Conservation (phyloP, 768 basidiomycete genomes). For the Mycena latifolia region DNA sequence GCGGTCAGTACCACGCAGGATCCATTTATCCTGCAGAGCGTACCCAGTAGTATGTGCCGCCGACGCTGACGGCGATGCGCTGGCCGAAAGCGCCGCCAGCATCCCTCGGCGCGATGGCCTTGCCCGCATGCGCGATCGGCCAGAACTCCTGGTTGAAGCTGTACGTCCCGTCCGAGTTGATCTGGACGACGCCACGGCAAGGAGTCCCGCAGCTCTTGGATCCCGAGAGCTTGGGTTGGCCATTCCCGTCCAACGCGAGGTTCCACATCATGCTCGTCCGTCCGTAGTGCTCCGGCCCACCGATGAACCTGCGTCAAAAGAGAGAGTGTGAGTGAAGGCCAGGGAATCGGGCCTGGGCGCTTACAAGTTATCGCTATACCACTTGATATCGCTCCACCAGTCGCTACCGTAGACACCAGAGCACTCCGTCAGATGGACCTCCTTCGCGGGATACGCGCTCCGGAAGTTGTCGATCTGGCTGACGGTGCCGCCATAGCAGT, state of each 20-base stretch:
- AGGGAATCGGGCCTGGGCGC: not conserved
- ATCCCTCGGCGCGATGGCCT: slow-evolving; percentile 64
- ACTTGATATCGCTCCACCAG: slow-evolving; percentile 69
- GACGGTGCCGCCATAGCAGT: slow-evolving; percentile 45
- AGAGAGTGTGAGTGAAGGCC: not conserved
- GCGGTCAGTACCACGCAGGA: slow-evolving; percentile 47
- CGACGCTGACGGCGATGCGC: slow-evolving; percentile 39
- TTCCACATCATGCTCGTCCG: slow-evolving; percentile 60
- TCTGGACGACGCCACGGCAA: slow-evolving; percentile 20
- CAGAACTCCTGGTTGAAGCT: slow-evolving; percentile 43
- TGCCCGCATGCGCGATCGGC: slow-evolving; percentile 63
- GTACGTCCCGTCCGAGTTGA: slow-evolving; percentile 39
- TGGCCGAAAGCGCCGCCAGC: slow-evolving; percentile 61
- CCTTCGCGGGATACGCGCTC: slow-evolving; percentile 55
- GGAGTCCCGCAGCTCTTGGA: slow-evolving; percentile 11
- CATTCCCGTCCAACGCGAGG: slow-evolving; percentile 58
- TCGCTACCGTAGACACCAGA: slow-evolving; percentile 58
- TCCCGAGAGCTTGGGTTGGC: slow-evolving; percentile 44
- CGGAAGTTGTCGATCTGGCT: slow-evolving; percentile 57
- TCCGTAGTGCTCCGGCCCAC: not conserved
- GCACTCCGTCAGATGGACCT: slow-evolving; percentile 53
- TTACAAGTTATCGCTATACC: not conserved
- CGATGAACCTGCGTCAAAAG: not conserved
- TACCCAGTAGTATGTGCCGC: not conserved
- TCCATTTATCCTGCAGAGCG: not conserved